phyloP scores from a whole-genome alignment of 2,329 filamentous ascomycete species.

The Dothidotthia symphoricarpi region DNA sequence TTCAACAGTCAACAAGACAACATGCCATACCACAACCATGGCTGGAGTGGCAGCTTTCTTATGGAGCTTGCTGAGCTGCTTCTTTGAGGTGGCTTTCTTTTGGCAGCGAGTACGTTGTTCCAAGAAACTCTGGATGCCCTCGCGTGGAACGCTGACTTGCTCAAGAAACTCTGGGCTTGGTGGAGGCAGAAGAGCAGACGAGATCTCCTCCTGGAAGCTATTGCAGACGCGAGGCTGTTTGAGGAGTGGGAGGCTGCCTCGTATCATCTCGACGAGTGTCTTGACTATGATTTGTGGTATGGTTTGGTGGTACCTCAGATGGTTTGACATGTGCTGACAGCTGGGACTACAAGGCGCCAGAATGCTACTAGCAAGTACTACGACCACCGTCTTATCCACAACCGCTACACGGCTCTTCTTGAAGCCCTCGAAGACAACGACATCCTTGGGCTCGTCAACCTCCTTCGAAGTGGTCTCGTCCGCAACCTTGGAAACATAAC shows the following conservation, averaged over 20 bases:
- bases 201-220: slow-evolving; percentile 63
- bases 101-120: slow-evolving; percentile 41
- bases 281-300: slow-evolving; percentile 79
- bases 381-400: slow-evolving; percentile 79
- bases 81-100: slow-evolving; percentile 42
- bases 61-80: slow-evolving; percentile 32
- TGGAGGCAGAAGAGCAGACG: slow-evolving; percentile 63
- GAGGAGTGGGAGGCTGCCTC: slow-evolving; percentile 89
- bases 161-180: slow-evolving; percentile 67
- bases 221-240: slow-evolving; percentile 67
- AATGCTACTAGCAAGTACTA: slow-evolving; percentile 79
- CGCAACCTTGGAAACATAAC: slow-evolving; percentile 92
- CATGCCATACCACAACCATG: slow-evolving; percentile 24
- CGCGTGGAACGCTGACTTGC: slow-evolving; percentile 19
- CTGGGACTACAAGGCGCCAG: slow-evolving; percentile 64
- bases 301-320: slow-evolving; percentile 6
- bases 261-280: slow-evolving; percentile 73
- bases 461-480: slow-evolving; percentile 72
- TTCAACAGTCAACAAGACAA: slow-evolving; percentile 28
- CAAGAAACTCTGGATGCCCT: not conserved
- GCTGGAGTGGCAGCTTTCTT: slow-evolving; percentile 14
- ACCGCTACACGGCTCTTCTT: slow-evolving; percentile 69
- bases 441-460: slow-evolving; percentile 71
- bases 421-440: slow-evolving; percentile 69
- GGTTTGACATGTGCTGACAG: slow-evolving; percentile 5